Conservation (phyloP, 257 asterid species). For the Solanum bulbocastanum region DNA sequence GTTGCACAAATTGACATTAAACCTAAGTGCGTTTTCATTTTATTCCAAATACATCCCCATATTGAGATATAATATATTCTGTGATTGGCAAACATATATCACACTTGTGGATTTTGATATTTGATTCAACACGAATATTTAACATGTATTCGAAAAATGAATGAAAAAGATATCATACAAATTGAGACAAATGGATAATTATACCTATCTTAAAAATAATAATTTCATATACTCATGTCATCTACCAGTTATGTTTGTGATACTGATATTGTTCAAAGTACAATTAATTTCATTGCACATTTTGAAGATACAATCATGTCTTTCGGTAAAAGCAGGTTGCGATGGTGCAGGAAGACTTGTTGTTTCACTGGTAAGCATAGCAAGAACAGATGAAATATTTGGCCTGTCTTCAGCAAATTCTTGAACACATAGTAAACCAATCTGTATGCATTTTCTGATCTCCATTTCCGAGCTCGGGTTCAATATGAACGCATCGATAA, state of each 20-base stretch:
- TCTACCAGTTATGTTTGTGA: background rate
- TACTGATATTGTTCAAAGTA: background rate
- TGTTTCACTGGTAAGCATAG: constrained; percentile 34
- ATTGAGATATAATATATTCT: no score
- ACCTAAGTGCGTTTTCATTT: no score
- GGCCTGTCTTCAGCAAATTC: constrained; percentile 46
- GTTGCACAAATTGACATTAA: no score
- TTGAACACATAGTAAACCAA: constrained; percentile 50
- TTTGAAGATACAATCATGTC: background rate
- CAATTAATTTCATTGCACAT: background rate
- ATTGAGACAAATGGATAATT: background rate
- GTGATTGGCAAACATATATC: background rate
- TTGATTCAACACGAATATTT: background rate
- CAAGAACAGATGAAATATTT: constrained; percentile 28
- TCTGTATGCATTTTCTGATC: constrained; percentile 30
- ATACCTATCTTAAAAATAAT: no score
- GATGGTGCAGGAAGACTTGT: constrained; percentile 18
- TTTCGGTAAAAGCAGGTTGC: constrained; percentile 32
- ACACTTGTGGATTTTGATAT: background rate
- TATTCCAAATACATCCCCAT: no score
- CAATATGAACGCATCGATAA: constrained; percentile 31
- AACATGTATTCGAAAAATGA: background rate
- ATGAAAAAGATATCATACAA: background rate
- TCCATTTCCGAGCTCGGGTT: constrained; percentile 17
- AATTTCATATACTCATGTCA: background rate